Percentiles rank a stretch among this genome's conserved stretches.
Evolutionary conservation across 257 asterid species (phyloP).

Genomic region (Jasminum sambac): DNA sequence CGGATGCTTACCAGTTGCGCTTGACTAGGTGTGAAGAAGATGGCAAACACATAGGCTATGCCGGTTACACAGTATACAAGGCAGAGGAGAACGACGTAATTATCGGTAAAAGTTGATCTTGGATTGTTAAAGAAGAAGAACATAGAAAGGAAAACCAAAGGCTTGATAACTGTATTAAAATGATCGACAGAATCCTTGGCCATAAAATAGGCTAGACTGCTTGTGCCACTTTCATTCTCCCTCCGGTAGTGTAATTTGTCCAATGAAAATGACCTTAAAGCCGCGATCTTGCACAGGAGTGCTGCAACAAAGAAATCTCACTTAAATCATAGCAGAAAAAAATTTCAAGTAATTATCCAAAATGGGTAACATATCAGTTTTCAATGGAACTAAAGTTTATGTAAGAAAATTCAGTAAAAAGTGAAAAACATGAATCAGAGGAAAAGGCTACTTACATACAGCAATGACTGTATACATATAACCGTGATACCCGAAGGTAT

Average conservation of each 20-base stretch:
- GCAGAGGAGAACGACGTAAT: slow-evolving; percentile 66
- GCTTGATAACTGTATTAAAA: slow-evolving; percentile 78
- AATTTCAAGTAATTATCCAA: not conserved
- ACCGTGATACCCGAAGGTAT: slow-evolving; percentile 81
- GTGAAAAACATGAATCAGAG: too few species aligned
- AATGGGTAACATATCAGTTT: not conserved
- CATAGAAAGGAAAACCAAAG: slow-evolving; percentile 92
- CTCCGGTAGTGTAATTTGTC: slow-evolving; percentile 82
- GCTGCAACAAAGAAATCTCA: slow-evolving; percentile 54
- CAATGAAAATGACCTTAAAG: slow-evolving; percentile 78
- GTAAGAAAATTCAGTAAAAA: slow-evolving; percentile 9
- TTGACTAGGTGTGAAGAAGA: slow-evolving; percentile 70
- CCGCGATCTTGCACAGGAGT: slow-evolving; percentile 85
- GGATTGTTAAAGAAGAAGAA: slow-evolving; percentile 90
- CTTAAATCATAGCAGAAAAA: not conserved
- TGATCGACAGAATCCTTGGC: slow-evolving; percentile 87
- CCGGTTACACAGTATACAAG: slow-evolving; percentile 92
- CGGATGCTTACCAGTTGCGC: slow-evolving; percentile 79
- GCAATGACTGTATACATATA: slow-evolving; percentile 92
- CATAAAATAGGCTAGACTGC: slow-evolving; percentile 90
- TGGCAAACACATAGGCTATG: slow-evolving; percentile 84
- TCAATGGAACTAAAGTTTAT: not conserved
- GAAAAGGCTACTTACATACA: slow-evolving; percentile 66
- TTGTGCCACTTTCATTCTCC: slow-evolving; percentile 83
- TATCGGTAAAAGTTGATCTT: slow-evolving; percentile 76